Evolutionary conservation across 2,329 filamentous ascomycete genomes (phyloP).

Genomic region (Xylaria hypoxylon): DNA sequence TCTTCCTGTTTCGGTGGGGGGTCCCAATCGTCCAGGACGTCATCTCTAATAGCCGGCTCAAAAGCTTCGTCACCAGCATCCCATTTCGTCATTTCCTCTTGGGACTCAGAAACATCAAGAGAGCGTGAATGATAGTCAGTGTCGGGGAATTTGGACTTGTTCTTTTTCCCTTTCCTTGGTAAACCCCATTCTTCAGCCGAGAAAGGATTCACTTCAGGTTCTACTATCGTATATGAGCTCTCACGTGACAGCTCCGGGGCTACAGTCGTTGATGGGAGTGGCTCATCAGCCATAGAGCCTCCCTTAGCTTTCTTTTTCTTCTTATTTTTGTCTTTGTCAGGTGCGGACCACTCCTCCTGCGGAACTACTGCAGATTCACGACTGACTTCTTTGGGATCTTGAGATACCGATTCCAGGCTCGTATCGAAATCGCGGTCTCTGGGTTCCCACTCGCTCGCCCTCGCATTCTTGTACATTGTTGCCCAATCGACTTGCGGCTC

Average conservation of each 20-base stretch:
- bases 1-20: slow-evolving; percentile 50
- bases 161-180: slow-evolving; percentile 51
- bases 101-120: slow-evolving; percentile 31
- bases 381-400: slow-evolving; percentile 36
- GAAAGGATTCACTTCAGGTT: slow-evolving; percentile 36
- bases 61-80: slow-evolving; percentile 48
- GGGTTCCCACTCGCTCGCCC: slow-evolving; percentile 21
- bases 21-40: slow-evolving; percentile 49
- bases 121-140: slow-evolving; percentile 27
- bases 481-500: slow-evolving; percentile 32
- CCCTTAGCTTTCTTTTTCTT: slow-evolving; percentile 56
- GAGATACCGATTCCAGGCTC: neutral
- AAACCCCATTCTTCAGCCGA: slow-evolving; percentile 47
- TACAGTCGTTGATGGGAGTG: slow-evolving; percentile 27
- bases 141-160: slow-evolving; percentile 43
- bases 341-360: slow-evolving; percentile 46
- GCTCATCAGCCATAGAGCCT: slow-evolving; percentile 41
- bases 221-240: slow-evolving; percentile 47
- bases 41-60: slow-evolving; percentile 40
- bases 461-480: slow-evolving; percentile 29
- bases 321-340: slow-evolving; percentile 59
- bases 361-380: slow-evolving; percentile 28
- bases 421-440: slow-evolving; percentile 3
- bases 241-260: slow-evolving; percentile 34
- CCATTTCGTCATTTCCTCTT: slow-evolving; percentile 42